Percentiles rank a stretch among this genome's conserved stretches.
Evolutionary conservation across 1,284 basidiomycete species (phyloP).

Genomic region (Cutaneotrichosporon dermatis): DNA sequence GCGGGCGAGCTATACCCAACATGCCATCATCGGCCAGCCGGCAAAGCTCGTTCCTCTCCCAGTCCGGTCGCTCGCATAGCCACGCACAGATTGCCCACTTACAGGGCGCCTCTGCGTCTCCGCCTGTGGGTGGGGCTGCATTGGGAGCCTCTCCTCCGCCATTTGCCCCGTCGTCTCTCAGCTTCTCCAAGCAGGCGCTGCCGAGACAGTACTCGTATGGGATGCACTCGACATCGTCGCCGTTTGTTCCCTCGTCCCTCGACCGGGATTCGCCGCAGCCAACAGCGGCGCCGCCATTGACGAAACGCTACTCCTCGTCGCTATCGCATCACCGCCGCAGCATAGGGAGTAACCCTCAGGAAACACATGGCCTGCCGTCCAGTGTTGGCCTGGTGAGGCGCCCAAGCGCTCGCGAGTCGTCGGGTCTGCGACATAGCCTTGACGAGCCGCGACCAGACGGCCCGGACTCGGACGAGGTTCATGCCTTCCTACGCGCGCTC

Average conservation of each 20-base stretch:
- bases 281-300: constrained; percentile 7
- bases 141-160: constrained; percentile 19
- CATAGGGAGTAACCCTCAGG: constrained; percentile 17
- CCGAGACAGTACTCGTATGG: constrained; percentile 17
- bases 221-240: constrained; percentile 26
- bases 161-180: constrained; percentile 27
- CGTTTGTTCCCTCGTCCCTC: constrained; percentile 37
- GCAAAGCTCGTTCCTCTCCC: constrained; percentile 44
- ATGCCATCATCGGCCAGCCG: constrained; percentile 14
- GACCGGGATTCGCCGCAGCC: constrained; percentile 24
- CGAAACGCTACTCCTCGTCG: constrained; percentile 43
- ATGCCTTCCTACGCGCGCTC: constrained; percentile 46
- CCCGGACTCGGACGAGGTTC: constrained; percentile 44
- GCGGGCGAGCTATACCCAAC: constrained; percentile 6
- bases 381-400: constrained; percentile 20
- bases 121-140: constrained; percentile 23
- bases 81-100: constrained; percentile 45
- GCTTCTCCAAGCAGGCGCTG: constrained; percentile 40
- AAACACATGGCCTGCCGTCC: neutral
- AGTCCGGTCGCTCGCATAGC: constrained; percentile 46
- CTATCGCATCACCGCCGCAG: constrained; percentile 24
- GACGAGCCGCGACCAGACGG: constrained; percentile 20
- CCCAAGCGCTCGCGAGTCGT: constrained; percentile 30
- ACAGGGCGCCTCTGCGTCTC: constrained; percentile 24
- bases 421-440: constrained; percentile 32